Conservation (phyloP, 805 yeast species). For the Grigorovia humatica region DNA sequence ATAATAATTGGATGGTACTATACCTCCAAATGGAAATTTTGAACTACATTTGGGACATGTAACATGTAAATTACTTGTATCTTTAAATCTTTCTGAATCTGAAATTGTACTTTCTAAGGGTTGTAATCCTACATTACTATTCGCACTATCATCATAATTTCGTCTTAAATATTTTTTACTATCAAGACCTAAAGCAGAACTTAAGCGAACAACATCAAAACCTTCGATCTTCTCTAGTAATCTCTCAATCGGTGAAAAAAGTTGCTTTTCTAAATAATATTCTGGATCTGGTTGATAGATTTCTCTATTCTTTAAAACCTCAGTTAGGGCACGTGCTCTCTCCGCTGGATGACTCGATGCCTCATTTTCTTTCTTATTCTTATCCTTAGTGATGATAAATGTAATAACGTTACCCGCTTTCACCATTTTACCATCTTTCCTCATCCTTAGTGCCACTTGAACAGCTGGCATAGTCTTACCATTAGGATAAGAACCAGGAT, state of each 20-base stretch:
- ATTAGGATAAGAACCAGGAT: slow-evolving; percentile 73
- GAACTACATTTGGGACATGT: slow-evolving; percentile 51
- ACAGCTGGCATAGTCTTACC: slow-evolving; percentile 81
- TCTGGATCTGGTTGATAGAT: slow-evolving; percentile 58
- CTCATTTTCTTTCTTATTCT: slow-evolving; percentile 22
- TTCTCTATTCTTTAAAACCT: slow-evolving; percentile 44
- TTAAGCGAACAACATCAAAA: slow-evolving; percentile 67
- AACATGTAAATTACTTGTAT: slow-evolving; percentile 44
- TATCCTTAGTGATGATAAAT: slow-evolving; percentile 54
- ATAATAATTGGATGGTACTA: slow-evolving; percentile 52
- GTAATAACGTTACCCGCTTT: slow-evolving; percentile 87
- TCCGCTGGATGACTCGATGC: slow-evolving; percentile 39
- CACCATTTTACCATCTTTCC: slow-evolving; percentile 75
- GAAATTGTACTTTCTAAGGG: slow-evolving; percentile 76
- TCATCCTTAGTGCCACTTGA: slow-evolving; percentile 75
- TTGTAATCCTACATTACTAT: slow-evolving; percentile 36
- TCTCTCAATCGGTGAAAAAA: slow-evolving; percentile 84
- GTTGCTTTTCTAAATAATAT: slow-evolving; percentile 79
- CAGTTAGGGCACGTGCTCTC: slow-evolving; percentile 75
- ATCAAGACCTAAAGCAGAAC: slow-evolving; percentile 70
- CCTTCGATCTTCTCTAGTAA: slow-evolving; percentile 80
- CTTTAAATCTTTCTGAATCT: slow-evolving; percentile 74
- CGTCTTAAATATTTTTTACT: slow-evolving; percentile 45
- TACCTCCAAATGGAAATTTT: slow-evolving; percentile 62
- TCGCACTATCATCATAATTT: slow-evolving; percentile 18